These are phyloP conservation scores for Ajuga chamaepitys DNA, from an alignment of 257 asterid genomes.

Conservation along the genomic window DNA sequence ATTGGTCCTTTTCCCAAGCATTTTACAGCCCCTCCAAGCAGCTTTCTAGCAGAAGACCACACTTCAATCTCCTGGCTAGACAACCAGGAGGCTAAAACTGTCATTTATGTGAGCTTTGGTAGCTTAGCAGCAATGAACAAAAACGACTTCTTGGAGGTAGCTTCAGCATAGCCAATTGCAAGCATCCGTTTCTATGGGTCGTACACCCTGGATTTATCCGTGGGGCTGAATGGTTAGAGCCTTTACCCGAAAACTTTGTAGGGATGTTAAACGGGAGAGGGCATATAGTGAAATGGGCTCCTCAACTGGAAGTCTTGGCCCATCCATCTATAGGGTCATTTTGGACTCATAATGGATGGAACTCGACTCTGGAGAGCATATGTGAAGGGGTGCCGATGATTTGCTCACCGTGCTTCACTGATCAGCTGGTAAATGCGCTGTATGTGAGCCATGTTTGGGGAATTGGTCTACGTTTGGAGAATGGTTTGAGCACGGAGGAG, in stretches of 20 bases:
- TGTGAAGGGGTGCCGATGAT: conserved; percentile 48
- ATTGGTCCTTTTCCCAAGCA: conserved; percentile 47
- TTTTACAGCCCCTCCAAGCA: conserved; percentile 20
- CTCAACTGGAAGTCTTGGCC: conserved; percentile 28
- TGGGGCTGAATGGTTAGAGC: conserved; percentile 25
- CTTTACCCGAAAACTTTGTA: conserved; percentile 18
- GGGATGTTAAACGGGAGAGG: conserved; percentile 23
- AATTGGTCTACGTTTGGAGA: conserved; percentile 33
- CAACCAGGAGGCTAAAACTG: conserved; percentile 26
- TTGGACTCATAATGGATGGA: conserved; percentile 41
- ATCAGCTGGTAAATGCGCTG: conserved; percentile 37
- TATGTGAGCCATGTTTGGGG: conserved; percentile 42
- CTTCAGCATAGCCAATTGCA: conserved; percentile 30
- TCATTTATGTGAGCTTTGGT: conserved; percentile 42
- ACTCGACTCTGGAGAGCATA: conserved; percentile 30
- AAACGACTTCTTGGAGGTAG: conserved; percentile 27
- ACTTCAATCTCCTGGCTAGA: conserved; percentile 45
- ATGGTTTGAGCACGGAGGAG: conserved; percentile 18
- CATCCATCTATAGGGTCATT: conserved; percentile 37
- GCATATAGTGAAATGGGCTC: conserved; percentile 39
- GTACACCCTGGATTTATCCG: conserved; percentile 25
- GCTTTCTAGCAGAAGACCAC: conserved; percentile 28
- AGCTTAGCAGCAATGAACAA: conserved; percentile 25
- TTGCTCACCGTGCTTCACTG: conserved; percentile 34
- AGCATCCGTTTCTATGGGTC: conserved; percentile 42